Base-by-base conservation (phyloP, 805 yeast genomes). In the Lipomyces mesembrius region DNA sequence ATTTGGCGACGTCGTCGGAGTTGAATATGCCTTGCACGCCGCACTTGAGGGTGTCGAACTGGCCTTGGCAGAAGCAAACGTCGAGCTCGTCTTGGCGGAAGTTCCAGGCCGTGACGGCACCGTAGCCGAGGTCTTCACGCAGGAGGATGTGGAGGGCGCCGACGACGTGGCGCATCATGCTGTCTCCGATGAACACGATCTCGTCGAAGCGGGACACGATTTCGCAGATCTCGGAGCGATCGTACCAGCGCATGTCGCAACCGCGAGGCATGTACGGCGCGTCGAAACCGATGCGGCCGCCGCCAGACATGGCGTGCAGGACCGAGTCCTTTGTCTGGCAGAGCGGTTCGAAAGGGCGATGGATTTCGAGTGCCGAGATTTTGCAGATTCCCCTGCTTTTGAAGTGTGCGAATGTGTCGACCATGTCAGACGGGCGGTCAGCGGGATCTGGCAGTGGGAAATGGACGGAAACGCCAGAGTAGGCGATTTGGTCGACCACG, bases 171-270 rank as follows among this genome's bases (percentile, higher is more conserved):
- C 71, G 67, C 70, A 65, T 66, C 71, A 68, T 68, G 22, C 64
- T 55, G 62, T 68, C 71, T 51, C 71, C 71, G 35, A 68, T 51
- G 35, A 68, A 68, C 25, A 68, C 35, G 46, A 68, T 46, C 61
- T 55, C 53, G 62, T 68, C 71, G 61, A 49, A 68, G 17, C 67
- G 60, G 57, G 59, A 34, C 25, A 68, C 29, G 55, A 68, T 68
- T 2, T 35, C 54, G 64, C 71, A 68, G 27, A 68, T 62, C 55
- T 66, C 71, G 49, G 32, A 55, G n/a, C 64, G 60, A 43, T 62
- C 69, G 56, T 62, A 68, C 71, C 71, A 68, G 35, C 71, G 70
- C 71, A 68, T 68, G 51, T 68, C 71, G 57, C 71, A 68, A 49
- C 53, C 67, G 22, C 71, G 64, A 34, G 71, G 71, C 71, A 68